A percentile compares a stretch with the other conserved stretches of the same genome.
Conservation (phyloP, 805 yeast species). For the Komagataella mondaviorum region DNA sequence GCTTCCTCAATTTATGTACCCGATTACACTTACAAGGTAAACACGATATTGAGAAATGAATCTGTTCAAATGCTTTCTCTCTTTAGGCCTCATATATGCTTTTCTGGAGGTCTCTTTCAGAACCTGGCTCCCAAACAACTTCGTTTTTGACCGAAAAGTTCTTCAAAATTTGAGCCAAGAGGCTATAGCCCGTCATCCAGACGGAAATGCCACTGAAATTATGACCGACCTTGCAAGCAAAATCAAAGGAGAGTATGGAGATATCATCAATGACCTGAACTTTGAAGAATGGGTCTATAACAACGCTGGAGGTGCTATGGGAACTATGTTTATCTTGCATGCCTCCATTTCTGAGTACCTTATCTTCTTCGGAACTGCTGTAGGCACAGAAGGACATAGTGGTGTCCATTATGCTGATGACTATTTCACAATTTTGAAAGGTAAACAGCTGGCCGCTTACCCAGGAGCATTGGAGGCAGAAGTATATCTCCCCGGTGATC, state of each 20-base stretch:
- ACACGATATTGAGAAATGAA: not conserved
- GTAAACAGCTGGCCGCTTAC: slow-evolving; percentile 62
- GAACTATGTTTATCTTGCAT: slow-evolving; percentile 86
- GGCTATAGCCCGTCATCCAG: slow-evolving; percentile 38
- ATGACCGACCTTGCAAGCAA: slow-evolving; percentile 47
- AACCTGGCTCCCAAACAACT: slow-evolving; percentile 55
- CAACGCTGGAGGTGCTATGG: slow-evolving; percentile 99
- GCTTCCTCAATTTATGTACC: not conserved
- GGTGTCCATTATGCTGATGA: slow-evolving; percentile 98
- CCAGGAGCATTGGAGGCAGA: slow-evolving; percentile 54
- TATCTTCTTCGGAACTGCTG: slow-evolving; percentile 85
- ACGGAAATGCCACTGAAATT: slow-evolving; percentile 47
- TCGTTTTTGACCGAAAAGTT: slow-evolving; percentile 53
- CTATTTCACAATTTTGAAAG: slow-evolving; percentile 81
- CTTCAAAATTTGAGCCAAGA: slow-evolving; percentile 46
- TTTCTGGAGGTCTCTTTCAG: not conserved
- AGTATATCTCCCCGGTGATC: slow-evolving; percentile 77
- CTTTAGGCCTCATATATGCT: not conserved
- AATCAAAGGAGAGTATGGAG: slow-evolving; percentile 57
- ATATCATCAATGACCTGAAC: slow-evolving; percentile 55
- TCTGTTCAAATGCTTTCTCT: not conserved
- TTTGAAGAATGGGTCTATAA: slow-evolving; percentile 89
- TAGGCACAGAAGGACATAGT: slow-evolving; percentile 92
- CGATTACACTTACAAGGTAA: not conserved
- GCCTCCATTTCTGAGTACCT: slow-evolving; percentile 90